Percentiles rank a stretch among this genome's conserved stretches.
These are phyloP conservation scores for Clavispora fructus DNA, from an alignment of 805 yeast species.

Conservation along the genomic window DNA sequence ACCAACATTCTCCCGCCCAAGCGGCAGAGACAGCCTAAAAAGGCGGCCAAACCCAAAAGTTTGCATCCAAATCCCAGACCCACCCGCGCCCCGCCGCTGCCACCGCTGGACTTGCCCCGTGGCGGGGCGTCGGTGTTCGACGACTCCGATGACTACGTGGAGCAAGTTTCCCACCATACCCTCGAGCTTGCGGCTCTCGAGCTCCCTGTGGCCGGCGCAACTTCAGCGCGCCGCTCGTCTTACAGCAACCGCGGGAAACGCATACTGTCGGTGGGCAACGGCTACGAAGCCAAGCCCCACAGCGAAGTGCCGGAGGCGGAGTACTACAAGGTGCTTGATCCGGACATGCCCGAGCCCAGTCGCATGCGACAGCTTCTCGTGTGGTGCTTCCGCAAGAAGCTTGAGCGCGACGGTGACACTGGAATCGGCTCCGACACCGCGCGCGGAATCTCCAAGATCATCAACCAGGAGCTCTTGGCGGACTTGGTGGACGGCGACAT, in stretches of 20 bases:
- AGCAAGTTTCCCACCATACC: slow-evolving; percentile 26
- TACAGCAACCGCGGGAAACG: slow-evolving; percentile 62
- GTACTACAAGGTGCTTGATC: slow-evolving; percentile 58
- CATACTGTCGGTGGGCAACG: slow-evolving; percentile 70
- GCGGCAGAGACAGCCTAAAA: neutral
- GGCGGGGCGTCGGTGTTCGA: neutral
- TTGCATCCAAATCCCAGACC: neutral
- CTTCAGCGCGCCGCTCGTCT: slow-evolving; percentile 43
- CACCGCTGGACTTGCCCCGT: neutral
- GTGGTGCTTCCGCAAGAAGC: slow-evolving; percentile 59
- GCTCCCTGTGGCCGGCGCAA: slow-evolving; percentile 14
- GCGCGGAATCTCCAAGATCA: slow-evolving; percentile 52
- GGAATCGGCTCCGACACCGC: slow-evolving; percentile 37
- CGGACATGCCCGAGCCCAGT: slow-evolving; percentile 64
- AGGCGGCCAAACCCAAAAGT: neutral
- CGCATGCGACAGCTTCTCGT: slow-evolving; percentile 62
- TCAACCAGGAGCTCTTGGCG: slow-evolving; percentile 56
- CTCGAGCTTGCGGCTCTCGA: slow-evolving; percentile 15
- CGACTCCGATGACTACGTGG: slow-evolving; percentile 21
- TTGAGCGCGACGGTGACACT: slow-evolving; percentile 26
- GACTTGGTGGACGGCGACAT: slow-evolving; percentile 58
- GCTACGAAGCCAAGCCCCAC: slow-evolving; percentile 64
- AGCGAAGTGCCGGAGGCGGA: slow-evolving; percentile 49
- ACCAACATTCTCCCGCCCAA: neutral
- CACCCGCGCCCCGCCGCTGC: neutral